These are phyloP conservation scores for Atkinsonella texensis DNA, from an alignment of 2,329 filamentous ascomycete genomes.

Conservation along the genomic window DNA sequence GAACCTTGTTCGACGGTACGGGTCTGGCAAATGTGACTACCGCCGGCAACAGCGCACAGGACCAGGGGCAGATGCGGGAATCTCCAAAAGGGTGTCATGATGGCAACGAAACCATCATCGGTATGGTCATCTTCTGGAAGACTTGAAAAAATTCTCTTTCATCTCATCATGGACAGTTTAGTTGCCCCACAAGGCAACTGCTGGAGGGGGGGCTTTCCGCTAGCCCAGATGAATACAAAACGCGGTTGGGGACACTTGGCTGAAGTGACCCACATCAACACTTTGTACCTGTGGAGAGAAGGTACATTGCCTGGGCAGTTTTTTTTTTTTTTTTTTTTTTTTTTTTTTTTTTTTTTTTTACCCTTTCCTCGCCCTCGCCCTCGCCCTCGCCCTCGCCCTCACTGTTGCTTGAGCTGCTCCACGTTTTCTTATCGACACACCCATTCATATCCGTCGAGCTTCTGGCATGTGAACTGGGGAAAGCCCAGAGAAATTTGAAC, in stretches of 20 bases:
- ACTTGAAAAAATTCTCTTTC: constrained; percentile 11
- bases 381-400: no score
- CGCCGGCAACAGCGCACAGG: neutral
- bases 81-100: neutral
- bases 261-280: neutral
- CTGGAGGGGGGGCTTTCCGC: neutral
- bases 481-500: no score
- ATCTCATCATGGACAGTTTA: constrained; percentile 12
- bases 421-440: constrained; percentile 17
- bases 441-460: neutral
- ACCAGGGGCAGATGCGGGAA: neutral
- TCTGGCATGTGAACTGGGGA: constrained; percentile 1
- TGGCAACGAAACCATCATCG: neutral
- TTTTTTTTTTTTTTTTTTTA: neutral
- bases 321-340: neutral
- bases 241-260: neutral
- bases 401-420: constrained; percentile 9
- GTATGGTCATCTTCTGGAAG: constrained; percentile 18
- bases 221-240: no score
- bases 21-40: neutral
- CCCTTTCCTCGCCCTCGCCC: neutral
- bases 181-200: neutral
- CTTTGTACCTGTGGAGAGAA: constrained; percentile 19
- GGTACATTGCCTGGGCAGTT: constrained; percentile 11
- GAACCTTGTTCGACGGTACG: neutral